These are phyloP conservation scores for Zasmidium citrigriseum DNA, from an alignment of 2,329 filamentous ascomycete species.

Conservation along the genomic window DNA sequence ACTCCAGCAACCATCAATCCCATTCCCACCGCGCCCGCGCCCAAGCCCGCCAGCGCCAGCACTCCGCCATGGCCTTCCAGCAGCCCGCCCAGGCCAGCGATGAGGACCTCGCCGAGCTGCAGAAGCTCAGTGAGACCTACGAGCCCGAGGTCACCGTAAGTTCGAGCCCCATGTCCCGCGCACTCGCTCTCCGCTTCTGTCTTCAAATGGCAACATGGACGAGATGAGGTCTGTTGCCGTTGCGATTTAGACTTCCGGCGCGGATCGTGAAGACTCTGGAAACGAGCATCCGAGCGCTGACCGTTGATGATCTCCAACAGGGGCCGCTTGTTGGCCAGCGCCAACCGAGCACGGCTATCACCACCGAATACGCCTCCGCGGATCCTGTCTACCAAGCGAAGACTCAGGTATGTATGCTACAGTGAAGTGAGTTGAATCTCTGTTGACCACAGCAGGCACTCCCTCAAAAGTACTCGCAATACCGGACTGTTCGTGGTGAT, in stretches of 20 bases:
- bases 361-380: constrained; percentile 83
- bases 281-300: constrained; percentile 25
- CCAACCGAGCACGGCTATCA: constrained; percentile 73
- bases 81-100: constrained; percentile 34
- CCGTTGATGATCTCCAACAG: constrained; percentile 50
- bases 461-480: constrained; percentile 81
- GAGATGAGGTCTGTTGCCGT: constrained; percentile 14
- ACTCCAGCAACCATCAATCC: constrained; percentile 10
- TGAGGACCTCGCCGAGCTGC: constrained; percentile 62
- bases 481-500: constrained; percentile 84
- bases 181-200: not conserved
- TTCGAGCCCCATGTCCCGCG: constrained; percentile 18
- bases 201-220: not conserved
- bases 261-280: constrained; percentile 18
- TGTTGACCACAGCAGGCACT: constrained; percentile 59
- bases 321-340: constrained; percentile 80
- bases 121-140: constrained; percentile 63
- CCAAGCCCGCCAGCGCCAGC: constrained; percentile 23
- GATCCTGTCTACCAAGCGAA: constrained; percentile 84
- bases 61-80: constrained; percentile 37
- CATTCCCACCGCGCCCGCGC: constrained; percentile 27
- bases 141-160: constrained; percentile 59
- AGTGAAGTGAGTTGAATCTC: not conserved
- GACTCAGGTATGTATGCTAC: constrained; percentile 66
- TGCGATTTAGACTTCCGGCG: constrained; percentile 26